Conservation (phyloP, 331 rosid genomes). For the Rosa hybrid region DNA sequence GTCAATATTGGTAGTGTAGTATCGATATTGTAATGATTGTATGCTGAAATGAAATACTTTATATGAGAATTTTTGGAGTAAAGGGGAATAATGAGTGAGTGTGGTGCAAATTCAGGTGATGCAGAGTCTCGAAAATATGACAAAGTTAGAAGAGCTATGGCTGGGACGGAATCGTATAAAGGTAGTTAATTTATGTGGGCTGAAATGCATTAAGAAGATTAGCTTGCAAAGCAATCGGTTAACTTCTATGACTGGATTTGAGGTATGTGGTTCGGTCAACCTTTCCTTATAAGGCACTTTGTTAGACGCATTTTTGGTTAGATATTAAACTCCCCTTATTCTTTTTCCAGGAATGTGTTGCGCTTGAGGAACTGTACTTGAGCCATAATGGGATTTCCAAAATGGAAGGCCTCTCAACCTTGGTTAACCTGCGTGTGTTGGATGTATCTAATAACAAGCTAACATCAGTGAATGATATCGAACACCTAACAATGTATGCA, state of each 20-base stretch:
- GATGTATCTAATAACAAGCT: conserved; percentile 94
- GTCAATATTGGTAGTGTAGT: not conserved
- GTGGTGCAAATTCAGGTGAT: conserved; percentile 59
- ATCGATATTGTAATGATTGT: no score
- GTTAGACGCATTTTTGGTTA: conserved; percentile 4
- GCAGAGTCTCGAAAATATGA: conserved; percentile 71
- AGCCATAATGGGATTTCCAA: conserved; percentile 91
- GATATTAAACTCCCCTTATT: not conserved
- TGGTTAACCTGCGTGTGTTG: conserved; percentile 76
- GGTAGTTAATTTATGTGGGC: conserved; percentile 73
- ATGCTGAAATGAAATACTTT: not conserved
- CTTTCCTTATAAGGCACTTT: not conserved
- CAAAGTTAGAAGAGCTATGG: conserved; percentile 82
- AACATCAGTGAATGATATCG: conserved; percentile 61
- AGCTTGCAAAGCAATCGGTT: conserved; percentile 95
- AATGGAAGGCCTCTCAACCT: conserved; percentile 83
- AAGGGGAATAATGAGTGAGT: not conserved
- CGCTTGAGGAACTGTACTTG: conserved; percentile 88
- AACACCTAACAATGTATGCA: conserved; percentile 61
- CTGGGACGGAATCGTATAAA: conserved; percentile 91
- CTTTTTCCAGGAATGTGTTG: conserved; percentile 60
- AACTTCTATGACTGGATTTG: conserved; percentile 83
- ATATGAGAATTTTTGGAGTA: not conserved
- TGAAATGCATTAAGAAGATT: conserved; percentile 76
- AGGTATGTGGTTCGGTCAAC: conserved; percentile 39